Percentiles rank a stretch among this genome's conserved stretches.
Evolutionary conservation across 176 grass and related monocot genomes (phyloP).

Genomic region (Cocos nucifera): DNA sequence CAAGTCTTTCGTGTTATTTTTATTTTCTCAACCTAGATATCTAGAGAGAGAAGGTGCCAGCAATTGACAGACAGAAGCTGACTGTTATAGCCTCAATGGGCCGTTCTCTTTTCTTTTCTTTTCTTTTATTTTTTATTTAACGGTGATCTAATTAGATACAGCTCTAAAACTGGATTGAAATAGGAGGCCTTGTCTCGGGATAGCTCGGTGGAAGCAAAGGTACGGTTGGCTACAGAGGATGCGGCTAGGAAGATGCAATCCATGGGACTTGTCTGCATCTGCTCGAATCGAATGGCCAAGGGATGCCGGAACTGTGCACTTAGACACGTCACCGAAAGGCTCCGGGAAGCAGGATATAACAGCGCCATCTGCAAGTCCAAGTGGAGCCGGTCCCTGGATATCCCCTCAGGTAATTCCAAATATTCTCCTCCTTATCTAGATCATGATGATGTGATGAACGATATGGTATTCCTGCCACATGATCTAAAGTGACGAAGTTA

Average conservation of each 20-base stretch:
- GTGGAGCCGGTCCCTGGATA: constrained; percentile 62
- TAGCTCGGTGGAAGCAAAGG: constrained; percentile 57
- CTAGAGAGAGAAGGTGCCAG: too few species aligned
- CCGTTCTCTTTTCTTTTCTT: too few species aligned
- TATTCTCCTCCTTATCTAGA: background rate
- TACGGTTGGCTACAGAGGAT: constrained; percentile 40
- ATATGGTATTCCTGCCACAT: too few species aligned
- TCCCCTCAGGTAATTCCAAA: constrained; percentile 53
- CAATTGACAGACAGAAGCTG: too few species aligned
- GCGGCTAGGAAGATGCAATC: constrained; percentile 35
- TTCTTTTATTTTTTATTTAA: too few species aligned
- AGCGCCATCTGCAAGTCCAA: constrained; percentile 85
- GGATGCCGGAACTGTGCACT: constrained; percentile 61
- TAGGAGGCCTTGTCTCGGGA: constrained; percentile 43
- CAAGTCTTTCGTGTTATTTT: too few species aligned
- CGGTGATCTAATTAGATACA: too few species aligned
- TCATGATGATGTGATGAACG: too few species aligned
- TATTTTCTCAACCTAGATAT: too few species aligned
- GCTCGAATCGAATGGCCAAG: constrained; percentile 24
- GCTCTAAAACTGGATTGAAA: too few species aligned
- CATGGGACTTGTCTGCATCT: constrained; percentile 26
- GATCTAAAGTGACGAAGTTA: too few species aligned
- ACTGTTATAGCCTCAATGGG: too few species aligned
- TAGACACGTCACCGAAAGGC: constrained; percentile 30
- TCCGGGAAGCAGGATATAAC: constrained; percentile 53